Conservation (phyloP, 140 eudicot species). For the Ambrosia hybrid region DNA sequence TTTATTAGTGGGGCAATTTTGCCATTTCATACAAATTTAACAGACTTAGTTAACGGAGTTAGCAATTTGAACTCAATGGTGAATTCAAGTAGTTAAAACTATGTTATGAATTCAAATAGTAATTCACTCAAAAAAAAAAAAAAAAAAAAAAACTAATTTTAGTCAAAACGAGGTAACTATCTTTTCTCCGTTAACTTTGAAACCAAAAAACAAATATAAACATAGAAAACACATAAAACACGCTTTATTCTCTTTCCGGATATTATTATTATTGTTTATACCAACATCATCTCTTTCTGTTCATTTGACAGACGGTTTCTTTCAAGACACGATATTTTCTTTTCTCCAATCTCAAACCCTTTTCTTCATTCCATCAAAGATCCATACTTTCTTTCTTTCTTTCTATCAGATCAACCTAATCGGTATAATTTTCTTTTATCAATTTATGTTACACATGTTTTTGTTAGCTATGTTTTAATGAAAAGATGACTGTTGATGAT, state of each 20-base stretch:
- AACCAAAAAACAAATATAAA: neutral
- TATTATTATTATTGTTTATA: slow-evolving; percentile 16
- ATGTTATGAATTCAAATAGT: too few relatives aligned
- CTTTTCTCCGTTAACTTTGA: too few relatives aligned
- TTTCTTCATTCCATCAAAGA: slow-evolving; percentile 18
- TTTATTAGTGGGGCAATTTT: too few relatives aligned
- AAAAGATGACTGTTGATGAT: slow-evolving; percentile 11
- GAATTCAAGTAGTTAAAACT: too few relatives aligned
- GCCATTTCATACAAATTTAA: too few relatives aligned
- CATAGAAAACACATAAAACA: neutral
- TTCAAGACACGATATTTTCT: slow-evolving; percentile 24
- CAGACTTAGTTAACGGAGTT: too few relatives aligned
- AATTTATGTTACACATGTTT: slow-evolving; percentile 10
- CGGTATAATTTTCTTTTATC: slow-evolving; percentile 16
- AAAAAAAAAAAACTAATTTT: too few relatives aligned
- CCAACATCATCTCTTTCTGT: slow-evolving; percentile 1
- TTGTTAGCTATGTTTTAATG: neutral
- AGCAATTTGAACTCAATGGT: too few relatives aligned
- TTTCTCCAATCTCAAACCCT: slow-evolving; percentile 21
- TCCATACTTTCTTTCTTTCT: slow-evolving; percentile 1
- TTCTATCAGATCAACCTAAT: slow-evolving; percentile 13
- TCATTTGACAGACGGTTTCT: slow-evolving; percentile 33
- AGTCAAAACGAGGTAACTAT: too few relatives aligned
- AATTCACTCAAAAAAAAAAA: too few relatives aligned
- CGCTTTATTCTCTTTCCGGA: slow-evolving; percentile 25